A percentile compares a stretch with the other conserved stretches of the same genome.
Conservation (phyloP, 2,329 filamentous ascomycete genomes). For the Fonsecaea monophora region DNA sequence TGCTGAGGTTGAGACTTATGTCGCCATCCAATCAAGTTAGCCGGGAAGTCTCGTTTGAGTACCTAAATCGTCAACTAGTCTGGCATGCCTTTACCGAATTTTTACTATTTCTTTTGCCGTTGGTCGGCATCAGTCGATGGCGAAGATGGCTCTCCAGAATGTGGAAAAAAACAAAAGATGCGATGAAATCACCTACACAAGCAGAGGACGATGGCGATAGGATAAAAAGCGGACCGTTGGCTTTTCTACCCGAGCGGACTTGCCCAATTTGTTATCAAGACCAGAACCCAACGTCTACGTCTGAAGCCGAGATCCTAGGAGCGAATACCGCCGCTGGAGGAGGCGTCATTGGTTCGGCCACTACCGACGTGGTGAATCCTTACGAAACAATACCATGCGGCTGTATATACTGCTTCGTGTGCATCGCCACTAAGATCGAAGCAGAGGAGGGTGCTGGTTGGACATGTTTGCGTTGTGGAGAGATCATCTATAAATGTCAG, state of each 20-base stretch:
- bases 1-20: conserved; percentile 82
- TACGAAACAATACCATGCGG: conserved; percentile 90
- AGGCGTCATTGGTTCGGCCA: conserved; percentile 83
- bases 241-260: conserved; percentile 87
- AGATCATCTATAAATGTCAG: conserved; percentile 80
- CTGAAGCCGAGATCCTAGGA: conserved; percentile 78
- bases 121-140: conserved; percentile 96
- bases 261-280: conserved; percentile 98
- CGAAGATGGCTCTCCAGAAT: conserved; percentile 82
- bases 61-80: conserved; percentile 94
- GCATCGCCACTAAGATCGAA: conserved; percentile 86
- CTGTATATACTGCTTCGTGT: conserved; percentile 95
- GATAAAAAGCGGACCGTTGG: conserved; percentile 73
- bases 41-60: conserved; percentile 95
- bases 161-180: conserved; percentile 80
- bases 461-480: conserved; percentile 87
- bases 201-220: conserved; percentile 57
- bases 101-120: conserved; percentile 91
- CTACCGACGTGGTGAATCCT: conserved; percentile 94
- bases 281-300: conserved; percentile 74
- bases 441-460: conserved; percentile 93
- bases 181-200: conserved; percentile 58
- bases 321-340: conserved; percentile 72
- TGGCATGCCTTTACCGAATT: conserved; percentile 99
- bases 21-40: conserved; percentile 84